Evolutionary conservation across 1,284 basidiomycete species (phyloP), one percentile per base, ranked within the genome.

Genomic region (Schizophyllum commune): DNA sequence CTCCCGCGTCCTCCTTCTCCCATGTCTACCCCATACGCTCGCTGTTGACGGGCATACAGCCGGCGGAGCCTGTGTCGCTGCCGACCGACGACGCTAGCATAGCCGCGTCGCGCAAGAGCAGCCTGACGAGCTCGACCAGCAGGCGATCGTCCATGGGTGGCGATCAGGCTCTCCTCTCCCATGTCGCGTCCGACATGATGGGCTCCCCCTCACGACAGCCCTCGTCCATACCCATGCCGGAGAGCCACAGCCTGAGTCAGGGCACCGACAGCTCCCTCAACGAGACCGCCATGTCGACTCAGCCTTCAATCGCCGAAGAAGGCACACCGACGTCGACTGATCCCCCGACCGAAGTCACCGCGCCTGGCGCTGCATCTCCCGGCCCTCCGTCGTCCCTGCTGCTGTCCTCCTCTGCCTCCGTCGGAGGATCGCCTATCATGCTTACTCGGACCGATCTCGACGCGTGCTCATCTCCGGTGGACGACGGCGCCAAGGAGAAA

Each of bases 1-100:
- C 68, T 3, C 66, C 57, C 20, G 39, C 39, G 13, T 52, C 72
- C 1, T 69, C 72, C 55, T 78, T 73, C 61, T 47, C 39, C 13
- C 39, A 47, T 17, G 69, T 78, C 52, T 79, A 77, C 64, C 77
- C 77, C 0, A 70, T 77, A 21, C 75, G 70, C 60, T 77, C 77
- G 52, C 68, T 79, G 15, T 67, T 78, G 47, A 69, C 66, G 33
- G 68, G 72, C 19, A 75, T 76, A 19, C 73, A 75, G 54, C 71
- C 72, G 17, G 71, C 39, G 39, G 39, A 13, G 39, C 39, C 39
- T 17, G 39, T 47, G 39, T 8, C 39, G 4, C 39, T 17, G 39
- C 17, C 39, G 39, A 11, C 68, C 20, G 56, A 59, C 57, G 67
- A 75, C 61, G 71, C 70, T 47, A 70, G 71, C 47, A 73, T 73